These are phyloP conservation scores for Tolypocladium tundrense DNA, from an alignment of 2,329 filamentous ascomycete species.

Conservation along the genomic window DNA sequence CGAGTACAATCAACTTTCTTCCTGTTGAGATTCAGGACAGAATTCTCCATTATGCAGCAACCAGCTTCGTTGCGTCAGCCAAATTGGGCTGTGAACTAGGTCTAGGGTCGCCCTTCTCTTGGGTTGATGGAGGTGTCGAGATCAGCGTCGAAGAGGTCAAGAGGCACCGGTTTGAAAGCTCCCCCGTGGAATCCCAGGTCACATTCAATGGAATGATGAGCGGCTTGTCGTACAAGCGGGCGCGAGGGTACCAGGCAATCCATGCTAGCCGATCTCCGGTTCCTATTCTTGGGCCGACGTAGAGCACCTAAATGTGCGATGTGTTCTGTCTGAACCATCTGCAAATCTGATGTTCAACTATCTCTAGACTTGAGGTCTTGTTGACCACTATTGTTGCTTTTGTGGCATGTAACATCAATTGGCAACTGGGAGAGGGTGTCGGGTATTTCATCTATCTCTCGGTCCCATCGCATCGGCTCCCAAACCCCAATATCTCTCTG, in stretches of 20 bases:
- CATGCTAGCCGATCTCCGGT: too few relatives aligned
- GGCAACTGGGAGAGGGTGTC: too few relatives aligned
- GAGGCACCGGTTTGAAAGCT: neutral
- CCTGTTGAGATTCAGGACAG: neutral
- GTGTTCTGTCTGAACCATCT: too few relatives aligned
- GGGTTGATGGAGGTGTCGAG: neutral
- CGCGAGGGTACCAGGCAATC: constrained; percentile 30
- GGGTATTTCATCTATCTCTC: too few relatives aligned
- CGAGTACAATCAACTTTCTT: neutral
- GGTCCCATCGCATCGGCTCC: too few relatives aligned
- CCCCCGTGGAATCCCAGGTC: neutral
- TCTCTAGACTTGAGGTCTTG: too few relatives aligned
- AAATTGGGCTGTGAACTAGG: neutral
- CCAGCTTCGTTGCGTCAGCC: neutral
- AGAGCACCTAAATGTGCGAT: too few relatives aligned
- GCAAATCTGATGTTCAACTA: too few relatives aligned
- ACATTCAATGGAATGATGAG: neutral
- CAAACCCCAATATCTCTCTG: too few relatives aligned
- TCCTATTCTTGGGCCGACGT: too few relatives aligned
- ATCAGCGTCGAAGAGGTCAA: neutral
- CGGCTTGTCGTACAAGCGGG: neutral
- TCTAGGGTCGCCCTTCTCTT: neutral
- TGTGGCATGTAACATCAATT: too few relatives aligned
- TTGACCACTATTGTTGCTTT: too few relatives aligned
- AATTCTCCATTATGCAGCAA: neutral